These are phyloP conservation scores for Backusella circina DNA, from an alignment of 192 early-diverging fungal species.

Conservation along the genomic window DNA sequence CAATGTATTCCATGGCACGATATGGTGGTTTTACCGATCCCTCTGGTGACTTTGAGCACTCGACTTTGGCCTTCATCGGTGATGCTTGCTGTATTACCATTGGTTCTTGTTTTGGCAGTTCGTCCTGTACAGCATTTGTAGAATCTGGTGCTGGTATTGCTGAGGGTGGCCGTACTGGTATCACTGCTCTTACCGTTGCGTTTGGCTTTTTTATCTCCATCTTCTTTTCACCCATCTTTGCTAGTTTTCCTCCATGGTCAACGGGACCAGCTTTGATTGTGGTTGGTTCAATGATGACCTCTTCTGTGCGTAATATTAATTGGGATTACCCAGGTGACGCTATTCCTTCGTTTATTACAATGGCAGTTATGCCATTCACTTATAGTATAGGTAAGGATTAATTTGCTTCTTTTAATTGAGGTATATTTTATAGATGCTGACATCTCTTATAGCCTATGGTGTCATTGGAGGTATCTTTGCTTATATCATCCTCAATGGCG, in stretches of 20 bases:
- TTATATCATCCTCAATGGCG: conserved; percentile 65
- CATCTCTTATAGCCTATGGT: not conserved
- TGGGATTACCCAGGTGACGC: conserved; percentile 76
- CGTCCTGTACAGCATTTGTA: conserved; percentile 74
- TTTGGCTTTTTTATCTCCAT: conserved; percentile 72
- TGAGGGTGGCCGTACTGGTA: conserved; percentile 78
- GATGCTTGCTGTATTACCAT: conserved; percentile 64
- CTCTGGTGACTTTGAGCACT: conserved; percentile 73
- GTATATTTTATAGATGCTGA: not conserved
- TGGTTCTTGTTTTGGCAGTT: conserved; percentile 68
- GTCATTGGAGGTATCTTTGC: conserved; percentile 67
- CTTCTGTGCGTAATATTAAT: conserved; percentile 66
- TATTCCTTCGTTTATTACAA: conserved; percentile 72
- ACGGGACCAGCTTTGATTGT: conserved; percentile 77
- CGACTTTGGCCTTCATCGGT: conserved; percentile 67
- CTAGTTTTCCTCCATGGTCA: conserved; percentile 79
- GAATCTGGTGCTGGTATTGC: conserved; percentile 82
- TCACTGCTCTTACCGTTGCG: conserved; percentile 62
- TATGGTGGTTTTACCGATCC: conserved; percentile 77
- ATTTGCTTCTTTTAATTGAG: not conserved
- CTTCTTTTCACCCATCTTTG: conserved; percentile 84
- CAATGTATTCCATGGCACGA: conserved; percentile 82
- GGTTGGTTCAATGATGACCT: conserved; percentile 79
- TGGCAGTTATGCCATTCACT: conserved; percentile 73
- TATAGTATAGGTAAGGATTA: conserved; percentile 43